Base-by-base conservation (phyloP, 129 eudicot genomes). In the Flaveria linearis region DNA sequence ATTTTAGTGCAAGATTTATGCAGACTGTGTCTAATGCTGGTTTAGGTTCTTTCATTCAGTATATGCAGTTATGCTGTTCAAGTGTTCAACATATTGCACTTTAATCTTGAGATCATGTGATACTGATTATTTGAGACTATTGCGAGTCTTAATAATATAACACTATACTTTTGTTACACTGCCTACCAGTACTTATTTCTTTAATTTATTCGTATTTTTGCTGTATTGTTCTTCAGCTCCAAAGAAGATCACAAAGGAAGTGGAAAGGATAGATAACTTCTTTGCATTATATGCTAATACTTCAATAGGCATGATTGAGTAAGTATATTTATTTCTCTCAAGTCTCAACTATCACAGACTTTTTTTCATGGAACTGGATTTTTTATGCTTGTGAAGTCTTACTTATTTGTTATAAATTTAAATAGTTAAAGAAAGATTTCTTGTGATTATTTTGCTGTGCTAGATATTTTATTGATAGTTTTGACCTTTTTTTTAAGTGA, bases 271-370 rank as follows among this genome's bases (percentile, higher is more conserved):
- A 46, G 89, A 85, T 71, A 82, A 64, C 65, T 62, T 90, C 52
- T 90, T 83, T 60, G 49, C 72, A 22, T 79, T 83, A 68, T 90
- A 90, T 85, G 92, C 88, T 71, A 80, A 83, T 71, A 80, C 87
- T 69, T 71, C 81, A 28, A 51, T 73, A 69, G 82, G 80, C 72
- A 51, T 87, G 85, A 87, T 90, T 72, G 96, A 90, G 96, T 90
- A 77, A 87, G 96, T 36, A 47, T 69, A 13, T 52, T n/a, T 80
- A 63, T 52, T 74, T 30, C 65, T 67, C 17, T 64, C 5, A 56
- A 66, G 51, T 67, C 15, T 69, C 12, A 63, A 65, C 63, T 47
- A 26, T 28, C 2, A 12, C 58, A n/a, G 3, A 39, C n/a, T 20
- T 45, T 3, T 6, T 5, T 50, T n/a, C 15, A 14, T 69, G 42